Evolutionary conservation across 441 rosid genomes (phyloP), one percentile per base, ranked within the genome.

Genomic region (Oxalis stricta): DNA sequence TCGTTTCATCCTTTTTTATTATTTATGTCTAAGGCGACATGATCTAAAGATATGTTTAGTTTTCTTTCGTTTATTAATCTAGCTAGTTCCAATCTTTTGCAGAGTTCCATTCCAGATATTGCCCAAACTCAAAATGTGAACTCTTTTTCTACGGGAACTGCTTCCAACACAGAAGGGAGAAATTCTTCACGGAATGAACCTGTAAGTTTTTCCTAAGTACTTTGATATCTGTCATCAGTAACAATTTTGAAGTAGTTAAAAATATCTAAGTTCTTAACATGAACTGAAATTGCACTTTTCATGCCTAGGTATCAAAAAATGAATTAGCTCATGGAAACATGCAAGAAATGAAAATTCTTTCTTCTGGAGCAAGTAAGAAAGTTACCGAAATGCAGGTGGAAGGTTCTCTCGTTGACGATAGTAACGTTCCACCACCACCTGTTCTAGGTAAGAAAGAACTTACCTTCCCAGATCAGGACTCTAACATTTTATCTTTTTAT

Each of bases 351-450:
- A 53, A 54, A 20, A 71, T 42, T 31, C 53, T 13, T 55, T 44
- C 52, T 36, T 29, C 12, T 41, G 58, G 35, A 36, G 44, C 48
- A 18, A 22, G 30, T 30, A 45, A 33, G 22, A 55, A 34, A 41
- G 47, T 64, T 30, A 46, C 72, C 39, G 56, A 38, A 51, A 53
- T 55, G 49, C 66, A 58, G 33, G 29, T n/a, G n/a, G n/a, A 53
- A 14, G 50, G 41, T 49, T 29, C 63, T 49, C 15, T 16, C 35
- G 19, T 23, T 18, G 69, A 63, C 52, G 62, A 61, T 40, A 22
- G 18, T 51, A 40, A 32, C 38, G 71, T 91, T 59, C 95, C 93
- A 16, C 70, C 60, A 12, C 87, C 82, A 26, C 88, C 96, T 40
- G 37, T 59, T 7, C 61, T 76, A 57, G 91, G 95, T 91, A 73